Evolutionary conservation across 352 stramenopile genomes (phyloP), one percentile per base, ranked within the genome.

Genomic region (Thraustotheca clavata): DNA sequence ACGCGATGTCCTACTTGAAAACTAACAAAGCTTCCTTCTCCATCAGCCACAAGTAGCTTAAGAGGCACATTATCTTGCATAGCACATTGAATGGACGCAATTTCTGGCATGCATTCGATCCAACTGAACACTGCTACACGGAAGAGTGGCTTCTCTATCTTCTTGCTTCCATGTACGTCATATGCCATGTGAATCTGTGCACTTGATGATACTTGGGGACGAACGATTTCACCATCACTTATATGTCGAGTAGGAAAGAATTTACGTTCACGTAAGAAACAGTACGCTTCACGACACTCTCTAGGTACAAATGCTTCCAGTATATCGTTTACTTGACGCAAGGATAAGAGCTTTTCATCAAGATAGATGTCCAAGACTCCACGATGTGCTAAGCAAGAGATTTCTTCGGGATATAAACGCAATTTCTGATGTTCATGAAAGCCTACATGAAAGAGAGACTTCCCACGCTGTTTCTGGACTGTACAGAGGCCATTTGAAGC

Each of bases 391-490:
- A 92, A 62, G 39, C 83, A 92, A 47, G 75, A 73, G 14, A 77
- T 73, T 61, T 92, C 83, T 48, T 92, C 83, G 0, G 78, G 74
- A 38, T 83, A 88, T 40, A 92, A 67, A 20, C 79, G 79, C 18
- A 86, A 66, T 22, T 7, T 20, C 5, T 36, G 22, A 66, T 71
- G 71, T 41, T 67, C 39, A 29, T 72, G 74, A 27, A 73, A 68
- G 3, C 83, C 83, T 77, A 90, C 87, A 66, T 89, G 82, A 60
- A 90, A 90, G 14, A 89, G 72, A 63, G 88, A 60, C 6, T 82
- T 77, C 0, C 83, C 83, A 18, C 79, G 81, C 67, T 92, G 83
- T 20, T 76, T 70, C 57, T 80, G 89, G 29, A 92, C 70, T 55
- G 79, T 69, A 39, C 80, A 89, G 68, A 90, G 74, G 14, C 79